Evolutionary conservation across 306 rosid species (phyloP), one percentile per base, ranked within the genome.

Genomic region (Mimosa pudica): DNA sequence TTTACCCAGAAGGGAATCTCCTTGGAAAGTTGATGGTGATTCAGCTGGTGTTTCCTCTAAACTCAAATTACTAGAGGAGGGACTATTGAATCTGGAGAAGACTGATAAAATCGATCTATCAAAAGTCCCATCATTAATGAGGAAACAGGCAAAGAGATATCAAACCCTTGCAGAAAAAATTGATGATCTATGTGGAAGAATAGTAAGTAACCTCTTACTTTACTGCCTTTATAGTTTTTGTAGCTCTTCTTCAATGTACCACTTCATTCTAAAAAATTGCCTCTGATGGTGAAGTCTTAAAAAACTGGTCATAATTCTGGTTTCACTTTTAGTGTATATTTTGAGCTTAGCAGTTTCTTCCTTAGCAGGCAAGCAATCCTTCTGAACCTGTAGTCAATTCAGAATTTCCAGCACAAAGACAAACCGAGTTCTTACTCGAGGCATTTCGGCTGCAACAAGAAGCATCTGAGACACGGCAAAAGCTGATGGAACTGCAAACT

Each of bases 11-110:
- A 86, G 94, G 83, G 96, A 93, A 81, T 89, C 90, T 47, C 97
- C 97, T 10, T 88, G 97, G 97, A 93, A 89, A 86, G 90, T 83
- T 30, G 92, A 91, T 71, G 92, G 96, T 67, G 94, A 91, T 80
- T 86, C 92, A 16, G 80, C 88, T 14, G 93, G 90, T 77, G 89
- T 89, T 79, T 88, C 92, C 48, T 84, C 93, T 76, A 93, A 91
- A 82, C 87, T 93, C 75, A 93, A 91, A 75, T 71, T 91, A 60
- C 93, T 93, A 72, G 97, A 93, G 82, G 86, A 85, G 77, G 97
- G 89, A 72, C 79, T 91, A 48, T 65, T 85, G 76, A 93, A 91
- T 84, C 68, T 91, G 87, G 93, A 91, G 82, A 93, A 88, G 77
- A 33, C 84, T 64, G 86, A 89, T 78, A 89, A 87, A 71, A 79